Conservation (phyloP, 495 filamentous ascomycete genomes). For the Aspergillus wentii region DNA sequence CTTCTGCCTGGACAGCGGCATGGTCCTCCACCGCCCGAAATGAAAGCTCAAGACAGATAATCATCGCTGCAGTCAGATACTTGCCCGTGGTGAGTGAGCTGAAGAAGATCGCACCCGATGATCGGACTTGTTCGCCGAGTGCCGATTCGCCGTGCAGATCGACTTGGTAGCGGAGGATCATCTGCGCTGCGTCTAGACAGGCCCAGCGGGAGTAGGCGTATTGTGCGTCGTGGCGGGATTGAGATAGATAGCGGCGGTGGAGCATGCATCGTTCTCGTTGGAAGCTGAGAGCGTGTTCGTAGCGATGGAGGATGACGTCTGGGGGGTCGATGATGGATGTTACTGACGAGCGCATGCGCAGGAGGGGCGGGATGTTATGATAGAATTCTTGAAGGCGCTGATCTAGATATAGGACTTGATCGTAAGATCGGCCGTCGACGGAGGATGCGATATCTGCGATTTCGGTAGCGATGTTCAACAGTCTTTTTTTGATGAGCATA, state of each 20-base stretch:
- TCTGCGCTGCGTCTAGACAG: constrained; percentile 72
- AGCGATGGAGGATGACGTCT: constrained; percentile 73
- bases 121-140: constrained; percentile 45
- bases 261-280: constrained; percentile 75
- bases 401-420: constrained; percentile 70
- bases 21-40: no score
- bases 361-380: constrained; percentile 59
- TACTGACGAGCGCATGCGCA: constrained; percentile 61
- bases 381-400: constrained; percentile 58
- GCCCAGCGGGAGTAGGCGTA: constrained; percentile 70
- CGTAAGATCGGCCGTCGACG: constrained; percentile 49
- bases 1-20: no score
- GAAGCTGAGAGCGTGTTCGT: constrained; percentile 70
- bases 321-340: constrained; percentile 67
- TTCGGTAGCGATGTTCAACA: constrained; percentile 27
- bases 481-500: constrained; percentile 22
- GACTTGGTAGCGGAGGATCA: constrained; percentile 65
- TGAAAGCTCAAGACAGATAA: constrained; percentile 17
- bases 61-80: constrained; percentile 17
- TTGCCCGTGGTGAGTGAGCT: constrained; percentile 13
- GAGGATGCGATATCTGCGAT: constrained; percentile 32
- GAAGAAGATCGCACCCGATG: constrained; percentile 15
- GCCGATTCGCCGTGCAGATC: constrained; percentile 68
- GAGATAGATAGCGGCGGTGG: constrained; percentile 71
- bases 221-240: constrained; percentile 59